Evolutionary conservation across 768 basidiomycete species (phyloP), one percentile per base, ranked within the genome.

Genomic region (Xerocomus potaroensis): DNA sequence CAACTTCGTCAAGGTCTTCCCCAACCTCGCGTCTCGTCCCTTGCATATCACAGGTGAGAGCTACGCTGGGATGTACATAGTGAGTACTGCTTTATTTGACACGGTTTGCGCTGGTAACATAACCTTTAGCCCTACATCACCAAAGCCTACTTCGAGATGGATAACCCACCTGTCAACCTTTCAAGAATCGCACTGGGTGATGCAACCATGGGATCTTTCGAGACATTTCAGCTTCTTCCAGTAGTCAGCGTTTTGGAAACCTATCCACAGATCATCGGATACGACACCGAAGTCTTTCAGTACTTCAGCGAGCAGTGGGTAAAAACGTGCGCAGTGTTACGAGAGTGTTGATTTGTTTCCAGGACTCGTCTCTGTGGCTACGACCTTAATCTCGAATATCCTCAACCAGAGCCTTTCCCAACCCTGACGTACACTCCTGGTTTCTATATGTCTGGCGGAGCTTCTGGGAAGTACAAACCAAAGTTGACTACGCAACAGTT

Each of bases 1-100:
- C 22, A 88, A 88, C 58, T 69, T 87, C 3, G 81, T 87, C 58
- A 81, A 81, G 54, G 80, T 87, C 9, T 89, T 89, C 64, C 87
- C 87, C 15, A 72, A 73, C 55, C 71, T 88, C 19, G 77, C 77
- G 12, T 77, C 68, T 1, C 78, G 87, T 23, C 87, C 87, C 14
- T 72, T 88, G 29, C 68, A 82, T 61, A 58, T 89, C 30, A 79
- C 78, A 0, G 87, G 87, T 5, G 87, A 88, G 64, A 84, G 82
- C 56, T 88, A 87, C 62, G 79, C 87, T 12, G 87, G 87, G 23
- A 74, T 74, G 49, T 87, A 83, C 55, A 86, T 87, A 43, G 79
- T 80, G 48, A 55, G 79, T 59, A 18, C 27, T 18, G 10, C 29
- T n/a, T 32, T 23, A n/a, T 16, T 30, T 2, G 14, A 41, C 23